These are phyloP conservation scores for Nidularia sp. DNA, from an alignment of 768 basidiomycete genomes.

Conservation along the genomic window DNA sequence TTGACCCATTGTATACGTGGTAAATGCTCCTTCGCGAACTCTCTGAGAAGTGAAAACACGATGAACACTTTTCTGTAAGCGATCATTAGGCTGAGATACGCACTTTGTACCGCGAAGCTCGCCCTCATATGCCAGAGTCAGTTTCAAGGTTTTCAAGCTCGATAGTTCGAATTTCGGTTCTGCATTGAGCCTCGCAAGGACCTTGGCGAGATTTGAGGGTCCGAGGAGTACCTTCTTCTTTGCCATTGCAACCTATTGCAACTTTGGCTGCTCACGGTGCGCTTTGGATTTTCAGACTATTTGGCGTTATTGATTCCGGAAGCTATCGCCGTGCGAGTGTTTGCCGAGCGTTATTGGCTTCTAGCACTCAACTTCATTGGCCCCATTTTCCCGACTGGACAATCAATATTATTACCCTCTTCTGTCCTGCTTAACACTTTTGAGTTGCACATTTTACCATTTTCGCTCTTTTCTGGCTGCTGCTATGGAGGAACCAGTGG, in stretches of 20 bases:
- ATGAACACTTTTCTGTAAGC: neutral
- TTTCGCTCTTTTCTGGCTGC: no score
- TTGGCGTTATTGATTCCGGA: no score
- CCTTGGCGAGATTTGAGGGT: slow-evolving; percentile 37
- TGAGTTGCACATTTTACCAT: no score
- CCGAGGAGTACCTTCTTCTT: slow-evolving; percentile 6
- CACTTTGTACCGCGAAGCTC: slow-evolving; percentile 77
- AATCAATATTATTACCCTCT: no score
- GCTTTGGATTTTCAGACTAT: neutral
- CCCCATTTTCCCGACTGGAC: no score
- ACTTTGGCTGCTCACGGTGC: neutral
- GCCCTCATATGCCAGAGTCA: slow-evolving; percentile 57
- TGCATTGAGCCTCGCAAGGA: slow-evolving; percentile 47
- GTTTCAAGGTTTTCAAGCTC: slow-evolving; percentile 44
- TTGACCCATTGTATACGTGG: slow-evolving; percentile 78
- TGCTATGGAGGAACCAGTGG: slow-evolving; percentile 25
- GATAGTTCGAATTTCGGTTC: slow-evolving; percentile 47
- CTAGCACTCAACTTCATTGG: no score
- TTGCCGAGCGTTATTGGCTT: no score
- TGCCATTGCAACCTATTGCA: neutral
- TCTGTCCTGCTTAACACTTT: no score
- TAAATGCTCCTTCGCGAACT: slow-evolving; percentile 77
- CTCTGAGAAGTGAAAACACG: slow-evolving; percentile 30
- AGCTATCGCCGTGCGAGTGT: no score
- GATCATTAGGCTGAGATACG: neutral